A percentile compares a stretch with the other conserved stretches of the same genome.
Conservation (phyloP, 208 protist species). For the Trypanosoma platydactyli region DNA sequence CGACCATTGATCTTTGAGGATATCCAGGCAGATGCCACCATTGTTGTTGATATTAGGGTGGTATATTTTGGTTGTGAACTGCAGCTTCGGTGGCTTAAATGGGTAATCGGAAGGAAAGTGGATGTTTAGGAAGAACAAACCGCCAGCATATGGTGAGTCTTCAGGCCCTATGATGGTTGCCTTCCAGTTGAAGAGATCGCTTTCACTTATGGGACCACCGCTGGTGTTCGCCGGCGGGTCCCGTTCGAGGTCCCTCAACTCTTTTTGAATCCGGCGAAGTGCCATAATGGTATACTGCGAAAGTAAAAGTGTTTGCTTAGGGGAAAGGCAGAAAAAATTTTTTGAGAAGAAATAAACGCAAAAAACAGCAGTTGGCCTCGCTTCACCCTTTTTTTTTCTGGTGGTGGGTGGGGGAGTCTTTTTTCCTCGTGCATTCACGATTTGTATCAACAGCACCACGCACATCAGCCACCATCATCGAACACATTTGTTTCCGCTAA, state of each 20-base stretch:
- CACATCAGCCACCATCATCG: too few relatives aligned
- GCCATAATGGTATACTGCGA: conserved; percentile 60
- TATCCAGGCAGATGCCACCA: conserved; percentile 98
- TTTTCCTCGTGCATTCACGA: too few relatives aligned
- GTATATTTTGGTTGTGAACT: conserved; percentile 96
- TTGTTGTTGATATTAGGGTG: conserved; percentile 98
- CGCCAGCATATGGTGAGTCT: conserved; percentile 97
- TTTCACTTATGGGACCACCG: conserved; percentile 93
- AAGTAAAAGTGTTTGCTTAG: too few relatives aligned
- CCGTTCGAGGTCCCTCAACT: conserved; percentile 94
- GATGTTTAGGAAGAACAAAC: conserved; percentile 99
- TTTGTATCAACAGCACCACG: too few relatives aligned
- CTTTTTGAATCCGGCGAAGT: conserved; percentile 94
- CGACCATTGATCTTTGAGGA: conserved; percentile 97
- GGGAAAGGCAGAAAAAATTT: too few relatives aligned
- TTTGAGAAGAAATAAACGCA: too few relatives aligned
- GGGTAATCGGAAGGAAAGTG: conserved; percentile 99
- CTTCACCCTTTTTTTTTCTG: too few relatives aligned
- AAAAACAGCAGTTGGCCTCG: too few relatives aligned
- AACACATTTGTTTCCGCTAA: too few relatives aligned
- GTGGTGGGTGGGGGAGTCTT: too few relatives aligned
- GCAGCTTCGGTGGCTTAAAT: conserved; percentile 93
- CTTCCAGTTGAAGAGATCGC: conserved; percentile 97
- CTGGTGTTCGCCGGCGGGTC: conserved; percentile 96
- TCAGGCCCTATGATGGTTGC: conserved; percentile 96